Percentiles rank a stretch among this genome's conserved stretches.
phyloP scores from a whole-genome alignment of 2,329 filamentous ascomycete species.

The Massarina eburnea region DNA sequence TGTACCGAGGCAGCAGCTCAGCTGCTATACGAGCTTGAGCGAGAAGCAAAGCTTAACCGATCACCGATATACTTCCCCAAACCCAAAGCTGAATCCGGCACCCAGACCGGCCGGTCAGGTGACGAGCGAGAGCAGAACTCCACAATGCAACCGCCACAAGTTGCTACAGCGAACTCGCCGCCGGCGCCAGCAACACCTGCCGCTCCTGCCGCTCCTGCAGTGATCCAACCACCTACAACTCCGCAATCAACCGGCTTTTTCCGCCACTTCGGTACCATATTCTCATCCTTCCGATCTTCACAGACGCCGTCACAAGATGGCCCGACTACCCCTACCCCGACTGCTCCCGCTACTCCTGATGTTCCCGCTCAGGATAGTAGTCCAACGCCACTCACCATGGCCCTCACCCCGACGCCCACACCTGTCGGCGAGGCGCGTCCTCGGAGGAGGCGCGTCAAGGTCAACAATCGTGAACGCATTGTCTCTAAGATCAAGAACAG shows the following conservation, averaged over 20 bases:
- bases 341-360: constrained; percentile 5
- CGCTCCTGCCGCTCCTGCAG: not conserved
- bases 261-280: not conserved
- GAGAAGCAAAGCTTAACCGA: too few species aligned
- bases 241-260: not conserved
- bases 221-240: not conserved
- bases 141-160: not conserved
- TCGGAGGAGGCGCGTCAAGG: constrained; percentile 12
- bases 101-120: not conserved
- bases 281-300: not conserved
- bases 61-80: too few species aligned
- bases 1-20: too few species aligned
- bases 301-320: not conserved
- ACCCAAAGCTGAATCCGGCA: not conserved
- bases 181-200: not conserved
- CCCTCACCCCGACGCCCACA: constrained; percentile 27
- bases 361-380: constrained; percentile 1
- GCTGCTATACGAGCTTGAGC: too few species aligned
- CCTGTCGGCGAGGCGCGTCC: constrained; percentile 27
- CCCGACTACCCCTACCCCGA: not conserved
- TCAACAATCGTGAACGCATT: constrained; percentile 16
- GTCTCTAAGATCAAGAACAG: constrained; percentile 21
- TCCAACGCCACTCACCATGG: constrained; percentile 19
- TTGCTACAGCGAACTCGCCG: not conserved
- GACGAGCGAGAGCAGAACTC: not conserved